A percentile compares a stretch with the other conserved stretches of the same genome.
Evolutionary conservation across 2,329 filamentous ascomycete species (phyloP).

Genomic region (Plenodomus biglobosus): DNA sequence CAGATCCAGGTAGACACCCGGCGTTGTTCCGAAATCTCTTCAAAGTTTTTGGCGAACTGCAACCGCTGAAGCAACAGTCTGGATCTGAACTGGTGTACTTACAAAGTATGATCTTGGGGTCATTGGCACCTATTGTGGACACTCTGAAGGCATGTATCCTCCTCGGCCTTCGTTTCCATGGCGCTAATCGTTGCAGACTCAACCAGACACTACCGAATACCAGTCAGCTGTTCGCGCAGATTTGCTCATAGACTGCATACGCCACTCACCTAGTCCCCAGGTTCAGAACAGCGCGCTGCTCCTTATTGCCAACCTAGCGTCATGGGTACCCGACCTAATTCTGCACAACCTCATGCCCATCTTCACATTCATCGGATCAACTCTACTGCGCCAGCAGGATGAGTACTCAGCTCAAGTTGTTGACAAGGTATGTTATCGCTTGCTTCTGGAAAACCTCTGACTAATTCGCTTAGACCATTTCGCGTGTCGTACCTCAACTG

Average conservation of each 20-base stretch:
- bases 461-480: constrained; percentile 63
- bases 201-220: constrained; percentile 64
- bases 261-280: constrained; percentile 86
- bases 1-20: constrained; percentile 72
- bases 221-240: constrained; percentile 81
- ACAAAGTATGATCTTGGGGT: constrained; percentile 79
- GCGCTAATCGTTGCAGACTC: constrained; percentile 14
- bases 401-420: constrained; percentile 97
- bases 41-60: constrained; percentile 79
- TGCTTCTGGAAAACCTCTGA: neutral
- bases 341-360: constrained; percentile 98
- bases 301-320: constrained; percentile 82
- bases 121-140: constrained; percentile 80
- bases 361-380: constrained; percentile 96
- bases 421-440: constrained; percentile 55
- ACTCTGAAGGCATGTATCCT: constrained; percentile 57
- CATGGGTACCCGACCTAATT: constrained; percentile 84
- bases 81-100: constrained; percentile 88
- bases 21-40: constrained; percentile 80
- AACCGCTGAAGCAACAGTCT: constrained; percentile 77
- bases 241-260: constrained; percentile 88
- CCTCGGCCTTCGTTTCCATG: neutral
- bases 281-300: constrained; percentile 91
- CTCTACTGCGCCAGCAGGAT: constrained; percentile 86
- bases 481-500: constrained; percentile 88